Percentiles rank a stretch among this genome's conserved stretches.
Conservation (phyloP, 2,329 filamentous ascomycete genomes). For the Fusarium scirpi region DNA sequence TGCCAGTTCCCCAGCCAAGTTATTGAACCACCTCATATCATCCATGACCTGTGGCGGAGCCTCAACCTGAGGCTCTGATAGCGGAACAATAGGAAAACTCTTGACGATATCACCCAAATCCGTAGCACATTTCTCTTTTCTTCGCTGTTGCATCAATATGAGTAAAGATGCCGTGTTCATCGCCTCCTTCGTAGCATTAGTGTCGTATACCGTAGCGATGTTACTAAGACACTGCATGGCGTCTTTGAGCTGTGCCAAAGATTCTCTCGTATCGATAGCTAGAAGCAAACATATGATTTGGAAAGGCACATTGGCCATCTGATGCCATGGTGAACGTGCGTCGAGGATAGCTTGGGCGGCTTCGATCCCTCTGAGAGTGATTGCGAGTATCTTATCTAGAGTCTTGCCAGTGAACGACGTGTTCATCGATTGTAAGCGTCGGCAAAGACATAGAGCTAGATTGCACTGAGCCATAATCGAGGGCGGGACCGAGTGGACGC, state of each 20-base stretch:
- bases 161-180: slow-evolving; percentile 66
- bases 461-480: slow-evolving; percentile 65
- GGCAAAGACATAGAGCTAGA: slow-evolving; percentile 66
- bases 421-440: slow-evolving; percentile 64
- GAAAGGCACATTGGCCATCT: slow-evolving; percentile 70
- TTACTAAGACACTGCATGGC: slow-evolving; percentile 62
- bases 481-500: slow-evolving; percentile 55
- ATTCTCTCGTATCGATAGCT: slow-evolving; percentile 64
- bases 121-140: slow-evolving; percentile 59
- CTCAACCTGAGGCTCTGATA: slow-evolving; percentile 18
- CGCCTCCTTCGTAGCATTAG: slow-evolving; percentile 63
- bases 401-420: slow-evolving; percentile 57
- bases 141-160: slow-evolving; percentile 63
- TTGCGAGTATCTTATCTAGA: slow-evolving; percentile 60
- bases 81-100: slow-evolving; percentile 46
- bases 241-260: slow-evolving; percentile 60
- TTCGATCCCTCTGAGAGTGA: slow-evolving; percentile 59
- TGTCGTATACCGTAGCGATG: slow-evolving; percentile 59
- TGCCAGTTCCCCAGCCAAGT: slow-evolving; percentile 58
- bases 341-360: slow-evolving; percentile 61
- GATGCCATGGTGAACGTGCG: slow-evolving; percentile 65
- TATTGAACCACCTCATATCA: slow-evolving; percentile 54
- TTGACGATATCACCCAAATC: slow-evolving; percentile 55
- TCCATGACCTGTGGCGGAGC: slow-evolving; percentile 21
- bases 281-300: slow-evolving; percentile 68